Base-by-base conservation (phyloP, 805 yeast genomes). In the Yarrowia bubula region DNA sequence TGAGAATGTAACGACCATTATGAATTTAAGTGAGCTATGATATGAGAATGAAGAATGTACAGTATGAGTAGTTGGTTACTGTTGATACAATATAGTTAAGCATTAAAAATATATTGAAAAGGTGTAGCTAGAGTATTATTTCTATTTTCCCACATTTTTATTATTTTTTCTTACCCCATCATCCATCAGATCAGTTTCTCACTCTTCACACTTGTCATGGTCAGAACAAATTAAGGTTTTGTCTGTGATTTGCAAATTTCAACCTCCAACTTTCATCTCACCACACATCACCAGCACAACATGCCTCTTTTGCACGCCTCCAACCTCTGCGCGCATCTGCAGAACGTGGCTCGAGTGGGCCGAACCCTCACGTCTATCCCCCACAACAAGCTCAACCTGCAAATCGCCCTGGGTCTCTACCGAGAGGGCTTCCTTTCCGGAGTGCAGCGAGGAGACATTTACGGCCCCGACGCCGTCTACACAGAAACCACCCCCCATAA, bases 301-400 rank as follows among this genome's bases (percentile, higher is more conserved):
- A 92, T 93, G 97, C 92, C 97, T 37, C 81, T 92, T 64, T 96
- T 89, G 58, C 88, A 86, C 69, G 81, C 95, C 68, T 95, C 93
- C 13, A 84, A 91, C 78, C 81, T 89, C 47, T 90, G 97, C 73
- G 86, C 96, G 22, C 98, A 93, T 74, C 75, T 95, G 68, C 96
- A 91, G 75, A 95, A 95, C 77, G 90, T 93, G 70, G 82, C 90
- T 14, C 83, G 88, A 75, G 93, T 90, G 57, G 84, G 85, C 72
- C 78, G 86, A 48, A 82, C 93, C 10, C 75, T 87, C 66, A 90
- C 98, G 0, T 83, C 91, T 17, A 83, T 95, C 17, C 97, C 97
- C 31, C 89, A 87, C 79, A 84, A 92, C 13, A 86, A 88, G 70
- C 79, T 91, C 70, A 96, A 93, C 75, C 80, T 95, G 65, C 91